Evolutionary conservation across 768 basidiomycete genomes (phyloP).

Genomic region (Cantharellus cinnabarinus): DNA sequence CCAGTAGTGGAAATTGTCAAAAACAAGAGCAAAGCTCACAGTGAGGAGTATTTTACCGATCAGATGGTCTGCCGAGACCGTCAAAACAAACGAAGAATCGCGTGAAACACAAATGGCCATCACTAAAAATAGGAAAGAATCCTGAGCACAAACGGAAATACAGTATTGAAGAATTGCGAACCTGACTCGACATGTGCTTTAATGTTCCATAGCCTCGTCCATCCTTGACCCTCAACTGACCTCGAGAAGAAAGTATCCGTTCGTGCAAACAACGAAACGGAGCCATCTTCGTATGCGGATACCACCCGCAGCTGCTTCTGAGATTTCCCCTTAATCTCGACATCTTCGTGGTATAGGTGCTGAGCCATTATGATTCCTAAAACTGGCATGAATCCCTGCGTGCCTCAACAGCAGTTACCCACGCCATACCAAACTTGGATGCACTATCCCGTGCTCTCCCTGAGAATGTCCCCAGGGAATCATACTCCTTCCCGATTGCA

Average conservation of each 20-base stretch:
- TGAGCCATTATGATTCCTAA: conserved; percentile 81
- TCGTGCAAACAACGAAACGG: conserved; percentile 40
- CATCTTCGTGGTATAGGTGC: conserved; percentile 28
- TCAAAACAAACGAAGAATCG: conserved; percentile 39
- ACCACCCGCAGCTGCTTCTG: conserved; percentile 31
- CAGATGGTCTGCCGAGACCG: conserved; percentile 67
- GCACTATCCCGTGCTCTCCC: too few species aligned
- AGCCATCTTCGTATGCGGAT: conserved; percentile 70
- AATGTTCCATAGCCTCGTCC: conserved; percentile 47
- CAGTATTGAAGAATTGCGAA: conserved; percentile 12
- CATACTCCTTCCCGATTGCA: conserved; percentile 43
- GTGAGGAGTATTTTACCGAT: conserved; percentile 14
- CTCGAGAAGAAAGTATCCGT: conserved; percentile 19
- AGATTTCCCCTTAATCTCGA: background rate
- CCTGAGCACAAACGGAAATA: background rate
- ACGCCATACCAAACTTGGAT: too few species aligned
- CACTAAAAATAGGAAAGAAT: conserved; percentile 24
- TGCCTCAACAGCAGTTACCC: too few species aligned
- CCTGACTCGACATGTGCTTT: conserved; percentile 57
- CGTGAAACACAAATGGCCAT: conserved; percentile 68
- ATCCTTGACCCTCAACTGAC: conserved; percentile 51
- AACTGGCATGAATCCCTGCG: background rate
- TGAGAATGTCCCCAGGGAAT: conserved; percentile 8
- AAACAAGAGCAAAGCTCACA: conserved; percentile 3
- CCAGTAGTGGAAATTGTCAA: background rate